Evolutionary conservation across 106 monocot genomes (phyloP).

Genomic region (Xerophyta viscosa): DNA sequence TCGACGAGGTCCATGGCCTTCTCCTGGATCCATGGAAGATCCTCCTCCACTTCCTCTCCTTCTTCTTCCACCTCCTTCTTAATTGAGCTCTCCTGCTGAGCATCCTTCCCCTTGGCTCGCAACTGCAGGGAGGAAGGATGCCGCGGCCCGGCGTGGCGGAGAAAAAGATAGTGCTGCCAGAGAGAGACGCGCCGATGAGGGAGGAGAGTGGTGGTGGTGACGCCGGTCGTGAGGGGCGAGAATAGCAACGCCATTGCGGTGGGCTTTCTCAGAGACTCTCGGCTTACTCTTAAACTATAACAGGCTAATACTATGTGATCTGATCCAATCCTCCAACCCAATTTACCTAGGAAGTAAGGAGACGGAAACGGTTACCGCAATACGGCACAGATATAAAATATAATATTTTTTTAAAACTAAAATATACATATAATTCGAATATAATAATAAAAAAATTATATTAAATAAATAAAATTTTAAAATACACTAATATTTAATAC

Average conservation of each 20-base stretch:
- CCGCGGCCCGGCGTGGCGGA: not conserved
- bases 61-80: constrained; percentile 18
- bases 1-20: constrained; percentile 93
- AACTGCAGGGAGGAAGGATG: not conserved
- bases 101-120: constrained; percentile 9
- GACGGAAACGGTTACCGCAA: too few relatives aligned
- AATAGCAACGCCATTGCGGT: constrained; percentile 11
- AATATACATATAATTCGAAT: too few relatives aligned
- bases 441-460: too few relatives aligned
- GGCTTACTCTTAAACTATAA: too few relatives aligned
- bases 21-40: constrained; percentile 95
- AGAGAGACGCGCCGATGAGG: not conserved
- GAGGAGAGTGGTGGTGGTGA: not conserved
- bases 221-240: constrained; percentile 9
- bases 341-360: too few relatives aligned
- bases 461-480: too few relatives aligned
- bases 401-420: too few relatives aligned
- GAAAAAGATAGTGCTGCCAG: not conserved
- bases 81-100: constrained; percentile 7
- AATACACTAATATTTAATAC: too few relatives aligned
- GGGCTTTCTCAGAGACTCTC: not conserved
- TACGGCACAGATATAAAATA: too few relatives aligned
- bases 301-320: too few relatives aligned
- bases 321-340: not conserved
- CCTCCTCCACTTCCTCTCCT: constrained; percentile 86